phyloP scores from a whole-genome alignment of 805 yeast species.

The Yamadazyma laniorum region DNA sequence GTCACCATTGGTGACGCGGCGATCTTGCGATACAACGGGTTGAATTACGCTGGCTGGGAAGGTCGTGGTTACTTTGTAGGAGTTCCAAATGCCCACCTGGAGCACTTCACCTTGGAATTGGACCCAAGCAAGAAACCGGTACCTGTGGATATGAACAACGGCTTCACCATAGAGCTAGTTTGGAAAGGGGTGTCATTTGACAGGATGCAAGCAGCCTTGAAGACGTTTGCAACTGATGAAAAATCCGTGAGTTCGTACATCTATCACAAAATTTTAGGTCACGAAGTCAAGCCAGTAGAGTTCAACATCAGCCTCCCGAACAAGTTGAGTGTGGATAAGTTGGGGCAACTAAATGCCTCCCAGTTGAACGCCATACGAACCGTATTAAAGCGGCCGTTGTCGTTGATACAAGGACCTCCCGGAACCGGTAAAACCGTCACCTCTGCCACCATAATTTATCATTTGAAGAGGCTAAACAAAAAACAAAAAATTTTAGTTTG shows the following conservation, averaged over 20 bases:
- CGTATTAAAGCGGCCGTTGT: conserved; percentile 68
- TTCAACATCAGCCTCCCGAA: conserved; percentile 63
- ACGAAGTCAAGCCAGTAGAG: conserved; percentile 62
- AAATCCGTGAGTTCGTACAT: conserved; percentile 70
- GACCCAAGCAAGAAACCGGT: conserved; percentile 44
- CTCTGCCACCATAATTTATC: conserved; percentile 83
- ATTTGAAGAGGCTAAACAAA: conserved; percentile 58
- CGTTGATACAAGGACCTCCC: conserved; percentile 85
- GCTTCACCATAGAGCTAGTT: conserved; percentile 80
- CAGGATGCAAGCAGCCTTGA: conserved; percentile 80
- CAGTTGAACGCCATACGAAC: conserved; percentile 74
- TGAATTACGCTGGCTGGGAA: conserved; percentile 58
- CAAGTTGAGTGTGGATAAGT: conserved; percentile 60
- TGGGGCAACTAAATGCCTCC: conserved; percentile 70
- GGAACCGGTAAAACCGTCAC: conserved; percentile 92
- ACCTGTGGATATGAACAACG: conserved; percentile 58
- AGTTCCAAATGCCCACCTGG: conserved; percentile 64
- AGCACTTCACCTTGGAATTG: conserved; percentile 72
- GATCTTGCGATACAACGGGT: conserved; percentile 60
- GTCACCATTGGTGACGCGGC: conserved; percentile 86
- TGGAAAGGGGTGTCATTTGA: conserved; percentile 86
- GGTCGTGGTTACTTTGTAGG: conserved; percentile 69
- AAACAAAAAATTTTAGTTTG: conserved; percentile 71
- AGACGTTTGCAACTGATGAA: conserved; percentile 64
- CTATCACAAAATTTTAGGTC: conserved; percentile 78